Base-by-base conservation (phyloP, 2,329 filamentous ascomycete species). In the Neobulgaria alba region DNA sequence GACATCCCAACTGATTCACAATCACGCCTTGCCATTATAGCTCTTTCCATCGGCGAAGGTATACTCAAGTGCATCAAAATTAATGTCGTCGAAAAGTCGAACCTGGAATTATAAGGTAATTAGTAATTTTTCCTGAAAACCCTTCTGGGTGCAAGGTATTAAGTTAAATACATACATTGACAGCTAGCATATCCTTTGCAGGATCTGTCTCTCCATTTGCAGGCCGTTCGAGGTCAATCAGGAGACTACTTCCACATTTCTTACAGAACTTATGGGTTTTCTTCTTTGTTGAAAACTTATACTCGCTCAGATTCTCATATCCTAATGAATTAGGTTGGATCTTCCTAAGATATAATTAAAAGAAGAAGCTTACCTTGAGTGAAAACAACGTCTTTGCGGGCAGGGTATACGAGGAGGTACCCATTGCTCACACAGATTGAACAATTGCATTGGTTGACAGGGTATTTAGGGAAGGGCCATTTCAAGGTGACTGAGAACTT, bases 391-490 rank as follows among this genome's bases (percentile, higher is more conserved):
- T 54, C 47, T 14, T 29, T 15, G 3, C 45, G 42, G 26, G 29
- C 33, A 9, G 60, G 56, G 16, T 62, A 52, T 23, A 60, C 38
- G 41, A 59, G 66, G n/a, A 72, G 52, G 35, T 67, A 66, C 12
- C 61, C 67, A 50, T 70, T 72, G 48, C 66, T 69, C 49, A 46
- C 48, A 57, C 80, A 81, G 46, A 82, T 73, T 59, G 77, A 82
- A 63, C 82, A 85, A 59, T 77, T 79, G 61, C 81, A 82, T 50
- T 71, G 66, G 3, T 62, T 56, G 9, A 68, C 69, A 4, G 67
- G 58, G 52, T 73, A 75, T 46, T 82, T 69, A 2, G 48, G 48
- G 21, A 54, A 49, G 3, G 51, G 42, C 55, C 80, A 73, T 30
- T 77, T 73, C 10, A 77, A 41, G 2, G 62, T 59, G 38, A 64